Base-by-base conservation (phyloP, 805 yeast species). In the Naumovozyma baii region DNA sequence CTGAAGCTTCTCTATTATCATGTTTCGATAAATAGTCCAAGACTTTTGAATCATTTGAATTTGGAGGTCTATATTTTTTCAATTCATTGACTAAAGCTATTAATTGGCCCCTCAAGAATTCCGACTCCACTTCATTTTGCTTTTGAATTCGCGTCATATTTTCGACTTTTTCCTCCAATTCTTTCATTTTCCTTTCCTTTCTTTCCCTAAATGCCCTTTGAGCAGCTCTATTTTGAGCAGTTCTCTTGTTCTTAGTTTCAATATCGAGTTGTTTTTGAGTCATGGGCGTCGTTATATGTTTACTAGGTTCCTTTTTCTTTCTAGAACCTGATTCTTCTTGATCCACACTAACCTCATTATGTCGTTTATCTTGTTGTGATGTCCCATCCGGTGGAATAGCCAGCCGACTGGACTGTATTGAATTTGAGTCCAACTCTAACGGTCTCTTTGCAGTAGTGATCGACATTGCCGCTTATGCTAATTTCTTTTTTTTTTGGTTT, bases 151-250 rank as follows among this genome's bases (percentile, higher is more conserved):
- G 72, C 59, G 88, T 95, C 47, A 90, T 70, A 48, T 65, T 59
- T 36, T 70, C 62, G n/a, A 92, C 94, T 51, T 84, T 79, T 35
- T 76, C 78, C 57, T 87, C 96, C 42, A 90, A 69, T 49, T 88
- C 96, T 54, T 77, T 74, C 79, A 90, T 74, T 54, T 83, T 85
- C 38, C 71, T 69, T 59, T 90, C 96, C 59, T 88, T 90, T 43
- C 97, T 74, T 63, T 90, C 97, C 42, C 97, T 71, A 64, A 87
- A 88, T 4, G 97, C 97, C 42, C 97, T 71, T 64, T 90, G 98
- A 13, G 97, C 97, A 3, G 96, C 96, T 54, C 98, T 73, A 62
- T 90, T 90, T 63, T 90, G 97, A 3, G 96, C 96, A 12, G 94
- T 85, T 51, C 97, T 72, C 67, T 85, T 88, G 51, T 77, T 76